Conservation (phyloP, 306 rosid species). For the Pueraria montana region DNA sequence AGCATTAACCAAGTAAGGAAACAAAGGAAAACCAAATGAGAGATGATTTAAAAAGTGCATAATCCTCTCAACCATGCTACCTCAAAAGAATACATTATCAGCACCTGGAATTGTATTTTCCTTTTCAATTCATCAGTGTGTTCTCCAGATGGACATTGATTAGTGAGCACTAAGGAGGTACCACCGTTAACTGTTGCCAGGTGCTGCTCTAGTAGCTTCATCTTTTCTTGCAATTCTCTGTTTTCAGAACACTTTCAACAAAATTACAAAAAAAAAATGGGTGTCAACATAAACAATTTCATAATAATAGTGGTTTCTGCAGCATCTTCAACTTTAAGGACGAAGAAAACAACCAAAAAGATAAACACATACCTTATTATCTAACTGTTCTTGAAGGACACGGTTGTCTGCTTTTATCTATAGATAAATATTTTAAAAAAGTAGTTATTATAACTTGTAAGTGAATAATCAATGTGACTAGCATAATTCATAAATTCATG, state of each 20-base stretch:
- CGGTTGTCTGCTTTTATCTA: constrained; percentile 98
- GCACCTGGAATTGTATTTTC: constrained; percentile 88
- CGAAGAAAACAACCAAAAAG: constrained; percentile 16
- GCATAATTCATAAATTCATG: constrained; percentile 26
- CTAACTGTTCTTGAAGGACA: constrained; percentile 92
- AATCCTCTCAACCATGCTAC: neutral
- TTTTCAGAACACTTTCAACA: constrained; percentile 79
- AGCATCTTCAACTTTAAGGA: constrained; percentile 27
- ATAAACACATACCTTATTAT: constrained; percentile 69
- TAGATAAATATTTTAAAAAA: constrained; percentile 26
- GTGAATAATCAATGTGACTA: constrained; percentile 17
- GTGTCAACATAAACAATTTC: constrained; percentile 38
- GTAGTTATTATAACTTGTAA: neutral
- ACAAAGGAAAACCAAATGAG: constrained; percentile 10
- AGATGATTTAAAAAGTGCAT: constrained; percentile 26
- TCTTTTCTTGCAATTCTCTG: constrained; percentile 80
- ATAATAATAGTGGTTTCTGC: constrained; percentile 1
- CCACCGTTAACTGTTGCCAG: constrained; percentile 50
- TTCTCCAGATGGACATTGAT: constrained; percentile 63
- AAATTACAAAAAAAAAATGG: neutral
- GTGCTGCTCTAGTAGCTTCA: constrained; percentile 70
- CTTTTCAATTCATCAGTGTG: constrained; percentile 73
- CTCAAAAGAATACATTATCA: too few species aligned
- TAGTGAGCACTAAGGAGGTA: constrained; percentile 44
- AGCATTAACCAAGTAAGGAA: constrained; percentile 33